A percentile compares a stretch with the other conserved stretches of the same genome.
Conservation (phyloP, 1,284 basidiomycete species). For the Mrakiaceae sp. region DNA sequence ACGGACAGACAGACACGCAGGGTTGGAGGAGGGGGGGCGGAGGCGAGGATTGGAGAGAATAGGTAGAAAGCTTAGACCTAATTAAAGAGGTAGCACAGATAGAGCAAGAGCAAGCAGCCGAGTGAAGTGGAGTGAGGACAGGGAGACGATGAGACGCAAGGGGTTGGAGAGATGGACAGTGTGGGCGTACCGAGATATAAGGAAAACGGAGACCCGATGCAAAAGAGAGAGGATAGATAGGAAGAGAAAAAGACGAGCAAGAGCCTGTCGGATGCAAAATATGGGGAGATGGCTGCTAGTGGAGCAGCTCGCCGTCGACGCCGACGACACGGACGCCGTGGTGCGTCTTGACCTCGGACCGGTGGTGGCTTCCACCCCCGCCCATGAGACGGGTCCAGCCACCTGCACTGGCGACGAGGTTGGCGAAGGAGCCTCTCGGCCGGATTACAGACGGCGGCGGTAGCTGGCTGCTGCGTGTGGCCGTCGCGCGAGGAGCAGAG, state of each 20-base stretch:
- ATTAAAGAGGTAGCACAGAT: too few species aligned
- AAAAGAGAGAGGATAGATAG: background rate
- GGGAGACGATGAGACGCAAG: background rate
- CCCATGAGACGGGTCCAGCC: conserved; percentile 14
- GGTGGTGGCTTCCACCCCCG: background rate
- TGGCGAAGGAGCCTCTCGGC: conserved; percentile 15
- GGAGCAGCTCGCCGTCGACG: conserved; percentile 1
- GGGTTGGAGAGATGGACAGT: too few species aligned
- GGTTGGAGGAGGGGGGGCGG: background rate
- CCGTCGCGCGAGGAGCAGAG: background rate
- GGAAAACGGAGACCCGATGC: background rate
- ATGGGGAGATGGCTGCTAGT: background rate
- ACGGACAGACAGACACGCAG: background rate
- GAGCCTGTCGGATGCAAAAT: too few species aligned
- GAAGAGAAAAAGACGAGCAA: background rate
- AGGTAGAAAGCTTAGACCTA: background rate
- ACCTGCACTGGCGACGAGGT: conserved; percentile 13
- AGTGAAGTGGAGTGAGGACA: background rate
- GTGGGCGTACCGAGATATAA: too few species aligned
- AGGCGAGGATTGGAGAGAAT: background rate
- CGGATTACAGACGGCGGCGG: background rate
- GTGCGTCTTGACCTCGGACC: background rate
- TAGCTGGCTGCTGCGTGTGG: background rate
- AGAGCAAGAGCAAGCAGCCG: background rate
- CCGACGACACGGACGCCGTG: conserved; percentile 6